Percentiles rank a stretch among this genome's conserved stretches.
These are phyloP conservation scores for Diaporthe caulivora DNA, from an alignment of 2,329 filamentous ascomycete genomes.

Conservation along the genomic window DNA sequence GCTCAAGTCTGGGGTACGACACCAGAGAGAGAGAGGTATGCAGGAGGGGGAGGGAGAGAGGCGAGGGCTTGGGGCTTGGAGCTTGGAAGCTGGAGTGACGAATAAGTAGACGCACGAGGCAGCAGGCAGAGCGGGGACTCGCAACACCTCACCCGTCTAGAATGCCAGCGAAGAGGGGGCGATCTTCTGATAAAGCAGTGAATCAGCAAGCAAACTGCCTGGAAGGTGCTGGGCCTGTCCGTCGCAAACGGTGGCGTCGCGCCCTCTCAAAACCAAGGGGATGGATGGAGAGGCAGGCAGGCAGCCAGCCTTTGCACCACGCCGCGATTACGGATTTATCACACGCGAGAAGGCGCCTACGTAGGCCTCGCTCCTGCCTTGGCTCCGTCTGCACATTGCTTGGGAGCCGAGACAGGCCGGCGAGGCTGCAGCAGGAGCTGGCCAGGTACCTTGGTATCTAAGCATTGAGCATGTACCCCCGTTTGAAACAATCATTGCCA, in stretches of 20 bases:
- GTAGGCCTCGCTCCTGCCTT: conserved; percentile 19
- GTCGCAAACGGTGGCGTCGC: conserved; percentile 23
- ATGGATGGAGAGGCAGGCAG: too few species aligned
- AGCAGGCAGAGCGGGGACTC: conserved; percentile 32
- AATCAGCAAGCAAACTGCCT: not conserved
- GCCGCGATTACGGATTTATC: not conserved
- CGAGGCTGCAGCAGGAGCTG: conserved; percentile 28
- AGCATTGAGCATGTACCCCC: conserved; percentile 23
- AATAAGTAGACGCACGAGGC: conserved; percentile 12
- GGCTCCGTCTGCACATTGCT: not conserved
- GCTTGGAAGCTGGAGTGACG: not conserved
- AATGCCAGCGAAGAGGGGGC: conserved; percentile 30
- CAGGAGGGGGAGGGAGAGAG: not conserved
- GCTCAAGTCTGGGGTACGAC: conserved; percentile 13
- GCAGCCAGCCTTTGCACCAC: conserved; percentile 7
- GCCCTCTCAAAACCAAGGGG: not conserved
- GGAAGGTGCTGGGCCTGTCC: conserved; percentile 6
- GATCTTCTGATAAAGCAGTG: conserved; percentile 24
- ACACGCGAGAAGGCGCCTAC: not conserved
- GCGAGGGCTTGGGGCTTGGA: not conserved
- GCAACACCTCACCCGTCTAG: conserved; percentile 29
- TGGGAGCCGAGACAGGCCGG: conserved; percentile 2
- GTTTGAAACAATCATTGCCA: conserved; percentile 25
- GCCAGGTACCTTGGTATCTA: not conserved
- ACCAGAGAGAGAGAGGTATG: not conserved